phyloP scores from a whole-genome alignment of 345 rosid species.

The Kernera saxatilis region DNA sequence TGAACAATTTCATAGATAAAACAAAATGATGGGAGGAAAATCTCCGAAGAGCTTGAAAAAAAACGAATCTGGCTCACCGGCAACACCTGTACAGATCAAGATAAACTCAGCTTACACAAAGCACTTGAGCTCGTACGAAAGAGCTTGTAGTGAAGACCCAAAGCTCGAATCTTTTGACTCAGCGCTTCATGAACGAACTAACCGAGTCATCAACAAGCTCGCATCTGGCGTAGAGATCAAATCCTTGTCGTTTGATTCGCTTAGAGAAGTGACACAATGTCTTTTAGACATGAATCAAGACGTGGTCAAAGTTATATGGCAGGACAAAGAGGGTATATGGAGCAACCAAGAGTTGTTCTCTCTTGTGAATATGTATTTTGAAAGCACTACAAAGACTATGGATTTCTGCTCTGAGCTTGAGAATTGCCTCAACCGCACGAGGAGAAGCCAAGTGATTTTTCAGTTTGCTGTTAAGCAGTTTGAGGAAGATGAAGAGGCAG shows the following conservation, averaged over 20 bases:
- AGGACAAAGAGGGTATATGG: slow-evolving; percentile 73
- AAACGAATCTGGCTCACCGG: slow-evolving; percentile 16
- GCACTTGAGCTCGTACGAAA: slow-evolving; percentile 60
- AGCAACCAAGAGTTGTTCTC: slow-evolving; percentile 50
- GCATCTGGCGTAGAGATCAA: slow-evolving; percentile 50
- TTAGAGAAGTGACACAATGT: slow-evolving; percentile 58
- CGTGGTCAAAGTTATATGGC: slow-evolving; percentile 62
- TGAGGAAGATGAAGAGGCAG: slow-evolving; percentile 42
- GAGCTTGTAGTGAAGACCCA: slow-evolving; percentile 69
- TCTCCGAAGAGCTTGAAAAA: slow-evolving; percentile 25
- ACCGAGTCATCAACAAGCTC: slow-evolving; percentile 48
- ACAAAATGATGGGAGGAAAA: slow-evolving; percentile 46
- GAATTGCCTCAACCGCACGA: slow-evolving; percentile 59
- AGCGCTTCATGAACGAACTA: slow-evolving; percentile 56
- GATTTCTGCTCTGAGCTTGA: slow-evolving; percentile 77
- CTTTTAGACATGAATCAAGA: slow-evolving; percentile 87
- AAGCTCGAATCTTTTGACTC: slow-evolving; percentile 62
- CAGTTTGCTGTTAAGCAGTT: slow-evolving; percentile 57
- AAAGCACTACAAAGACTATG: slow-evolving; percentile 52
- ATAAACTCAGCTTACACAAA: slow-evolving; percentile 35
- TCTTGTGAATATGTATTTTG: slow-evolving; percentile 68
- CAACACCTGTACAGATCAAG: slow-evolving; percentile 32
- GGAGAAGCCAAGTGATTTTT: slow-evolving; percentile 58
- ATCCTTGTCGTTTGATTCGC: slow-evolving; percentile 67
- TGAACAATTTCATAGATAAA: neutral